Conservation (phyloP, 2,329 filamentous ascomycete species). For the Colletotrichum sublineola region DNA sequence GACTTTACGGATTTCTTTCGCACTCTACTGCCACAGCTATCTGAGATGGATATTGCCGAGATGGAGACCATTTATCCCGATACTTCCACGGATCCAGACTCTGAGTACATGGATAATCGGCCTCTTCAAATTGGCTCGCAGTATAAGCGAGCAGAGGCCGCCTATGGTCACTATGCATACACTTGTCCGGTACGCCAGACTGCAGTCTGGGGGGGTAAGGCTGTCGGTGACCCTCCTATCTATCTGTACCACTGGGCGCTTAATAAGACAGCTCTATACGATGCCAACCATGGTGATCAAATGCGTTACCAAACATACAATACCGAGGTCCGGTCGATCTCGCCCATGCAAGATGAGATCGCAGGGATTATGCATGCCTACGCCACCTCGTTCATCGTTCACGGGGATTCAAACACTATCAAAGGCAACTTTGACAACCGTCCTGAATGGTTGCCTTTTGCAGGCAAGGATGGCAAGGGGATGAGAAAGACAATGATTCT, state of each 20-base stretch:
- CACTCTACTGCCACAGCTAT: constrained; percentile 48
- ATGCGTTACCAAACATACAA: constrained; percentile 56
- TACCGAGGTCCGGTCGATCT: neutral
- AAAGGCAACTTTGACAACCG: constrained; percentile 45
- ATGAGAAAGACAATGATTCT: constrained; percentile 56
- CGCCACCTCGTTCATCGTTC: constrained; percentile 27
- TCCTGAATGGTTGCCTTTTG: constrained; percentile 38
- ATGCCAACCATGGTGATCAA: constrained; percentile 60
- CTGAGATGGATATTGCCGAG: constrained; percentile 46
- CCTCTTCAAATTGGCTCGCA: constrained; percentile 58
- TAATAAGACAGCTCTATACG: constrained; percentile 45
- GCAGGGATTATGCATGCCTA: constrained; percentile 31
- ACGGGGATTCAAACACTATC: constrained; percentile 40
- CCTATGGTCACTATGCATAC: constrained; percentile 69
- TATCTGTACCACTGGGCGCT: constrained; percentile 51
- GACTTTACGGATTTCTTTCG: constrained; percentile 49
- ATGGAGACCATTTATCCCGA: constrained; percentile 52
- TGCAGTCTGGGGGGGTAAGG: constrained; percentile 46
- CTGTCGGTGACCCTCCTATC: constrained; percentile 41
- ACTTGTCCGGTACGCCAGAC: constrained; percentile 66
- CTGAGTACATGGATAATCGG: constrained; percentile 48
- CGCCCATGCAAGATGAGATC: neutral
- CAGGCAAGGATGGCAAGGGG: constrained; percentile 47
- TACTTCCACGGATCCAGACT: constrained; percentile 48
- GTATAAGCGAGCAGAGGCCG: constrained; percentile 67